Evolutionary conservation across 176 grass and related monocot species (phyloP), one percentile per base, ranked within the genome.

Genomic region (Triticum monococcum): DNA sequence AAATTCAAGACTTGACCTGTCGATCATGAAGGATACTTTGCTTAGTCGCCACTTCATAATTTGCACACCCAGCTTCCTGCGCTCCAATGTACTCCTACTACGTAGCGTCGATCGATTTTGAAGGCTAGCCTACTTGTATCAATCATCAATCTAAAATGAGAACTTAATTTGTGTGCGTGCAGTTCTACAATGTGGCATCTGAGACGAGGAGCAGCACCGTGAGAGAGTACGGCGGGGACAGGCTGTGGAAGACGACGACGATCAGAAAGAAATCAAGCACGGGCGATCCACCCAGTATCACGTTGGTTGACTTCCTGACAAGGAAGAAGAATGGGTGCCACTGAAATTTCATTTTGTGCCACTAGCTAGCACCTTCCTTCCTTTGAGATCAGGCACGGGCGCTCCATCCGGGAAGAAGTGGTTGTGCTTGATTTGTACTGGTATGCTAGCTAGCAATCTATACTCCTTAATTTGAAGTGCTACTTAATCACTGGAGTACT

Each of bases 151-250:
- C 45, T 5, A 48, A 14, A 14, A 48, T 48, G 5, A 48, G 12
- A 48, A 48, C 0, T 54, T 54, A 0, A 41, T n/a, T n/a, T 1
- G 12, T 68, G 3, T 17, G 31, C 41, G 5, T 50, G 72, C 24
- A 75, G 73, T 76, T 76, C 45, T 76, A 76, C 45, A 76, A 76
- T 11, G 45, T 76, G 9, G 73, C 45, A 30, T 75, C 72, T 30
- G 43, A 28, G 43, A 75, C 72, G 43, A 76, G 14, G 25, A 76
- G 43, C 73, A 31, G 43, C 73, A 11, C 8, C 2, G 45, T 28
- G 41, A 75, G 72, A 17, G 72, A 75, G 23, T 30, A 46, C 45
- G 45, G 73, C 28, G 73, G 25, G 43, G 26, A 76, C 9, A 76
- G 18, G 45, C 8, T 6, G 45, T 54, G 73, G 45, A 76, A 56